These are phyloP conservation scores for Candida sonorensis DNA, from an alignment of 805 yeast species.

Conservation along the genomic window DNA sequence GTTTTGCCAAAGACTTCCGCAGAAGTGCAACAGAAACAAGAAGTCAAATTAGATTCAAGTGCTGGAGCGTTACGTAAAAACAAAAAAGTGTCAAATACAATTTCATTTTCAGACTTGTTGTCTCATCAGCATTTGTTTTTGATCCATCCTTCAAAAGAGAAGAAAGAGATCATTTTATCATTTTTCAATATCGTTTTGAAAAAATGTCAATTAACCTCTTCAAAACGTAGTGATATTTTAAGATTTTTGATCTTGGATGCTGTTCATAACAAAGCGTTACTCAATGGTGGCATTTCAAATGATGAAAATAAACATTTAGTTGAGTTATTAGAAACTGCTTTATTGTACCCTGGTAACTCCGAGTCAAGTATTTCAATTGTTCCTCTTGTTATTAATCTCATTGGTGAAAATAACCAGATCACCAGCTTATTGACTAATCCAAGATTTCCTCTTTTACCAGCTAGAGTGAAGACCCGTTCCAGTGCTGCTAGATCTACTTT, in stretches of 20 bases:
- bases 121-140: conserved; percentile 50
- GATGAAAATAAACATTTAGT: conserved; percentile 30
- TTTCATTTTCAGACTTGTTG: conserved; percentile 59
- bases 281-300: conserved; percentile 22
- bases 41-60: background rate
- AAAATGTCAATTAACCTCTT: conserved; percentile 48
- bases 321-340: conserved; percentile 46
- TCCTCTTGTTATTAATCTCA: conserved; percentile 57
- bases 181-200: conserved; percentile 47
- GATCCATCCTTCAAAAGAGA: conserved; percentile 33
- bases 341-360: conserved; percentile 58
- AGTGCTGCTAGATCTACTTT: conserved; percentile 3
- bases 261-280: conserved; percentile 22
- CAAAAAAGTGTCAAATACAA: conserved; percentile 26
- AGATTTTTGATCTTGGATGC: conserved; percentile 36
- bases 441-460: conserved; percentile 51
- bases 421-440: conserved; percentile 66
- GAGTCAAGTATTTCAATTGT: conserved; percentile 52
- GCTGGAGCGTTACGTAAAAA: conserved; percentile 20
- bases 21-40: conserved; percentile 11
- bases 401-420: conserved; percentile 41
- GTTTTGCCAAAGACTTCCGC: conserved; percentile 19
- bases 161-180: conserved; percentile 28
- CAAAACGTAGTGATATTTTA: conserved; percentile 55
- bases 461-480: conserved; percentile 6